A percentile compares a stretch with the other conserved stretches of the same genome.
These are phyloP conservation scores for Sanghuangporus weigelae DNA, from an alignment of 1,284 basidiomycete genomes.

Conservation along the genomic window DNA sequence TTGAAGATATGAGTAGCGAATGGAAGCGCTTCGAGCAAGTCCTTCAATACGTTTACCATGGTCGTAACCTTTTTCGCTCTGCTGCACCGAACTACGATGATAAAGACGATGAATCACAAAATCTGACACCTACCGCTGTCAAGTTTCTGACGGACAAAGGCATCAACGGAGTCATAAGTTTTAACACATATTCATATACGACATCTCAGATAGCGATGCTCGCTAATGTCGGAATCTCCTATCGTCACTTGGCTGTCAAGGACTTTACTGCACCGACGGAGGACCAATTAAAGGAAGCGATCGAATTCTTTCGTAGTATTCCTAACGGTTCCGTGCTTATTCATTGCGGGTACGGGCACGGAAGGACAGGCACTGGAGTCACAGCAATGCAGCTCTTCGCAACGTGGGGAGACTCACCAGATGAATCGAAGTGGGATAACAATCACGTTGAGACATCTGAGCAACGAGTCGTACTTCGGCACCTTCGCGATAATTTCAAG, in stretches of 20 bases:
- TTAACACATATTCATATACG: constrained; percentile 19
- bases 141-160: constrained; percentile 9
- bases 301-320: constrained; percentile 4
- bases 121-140: constrained; percentile 13
- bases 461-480: not conserved
- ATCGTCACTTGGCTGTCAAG: constrained; percentile 18
- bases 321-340: constrained; percentile 16
- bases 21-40: not conserved
- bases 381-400: constrained; percentile 20
- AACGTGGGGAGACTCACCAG: constrained; percentile 17
- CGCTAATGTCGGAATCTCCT: constrained; percentile 11
- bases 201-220: constrained; percentile 8
- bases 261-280: constrained; percentile 19
- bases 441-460: constrained; percentile 18
- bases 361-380: constrained; percentile 22
- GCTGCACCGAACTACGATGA: constrained; percentile 18
- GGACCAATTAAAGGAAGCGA: constrained; percentile 14
- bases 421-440: constrained; percentile 13
- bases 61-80: constrained; percentile 14
- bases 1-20: not conserved
- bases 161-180: constrained; percentile 21
- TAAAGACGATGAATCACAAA: constrained; percentile 7
- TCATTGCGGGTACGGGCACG: constrained; percentile 22
- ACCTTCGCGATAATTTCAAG: not conserved
- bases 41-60: not conserved